Conservation (phyloP, 2,329 filamentous ascomycete species). For the Colletotrichum higginsianum region DNA sequence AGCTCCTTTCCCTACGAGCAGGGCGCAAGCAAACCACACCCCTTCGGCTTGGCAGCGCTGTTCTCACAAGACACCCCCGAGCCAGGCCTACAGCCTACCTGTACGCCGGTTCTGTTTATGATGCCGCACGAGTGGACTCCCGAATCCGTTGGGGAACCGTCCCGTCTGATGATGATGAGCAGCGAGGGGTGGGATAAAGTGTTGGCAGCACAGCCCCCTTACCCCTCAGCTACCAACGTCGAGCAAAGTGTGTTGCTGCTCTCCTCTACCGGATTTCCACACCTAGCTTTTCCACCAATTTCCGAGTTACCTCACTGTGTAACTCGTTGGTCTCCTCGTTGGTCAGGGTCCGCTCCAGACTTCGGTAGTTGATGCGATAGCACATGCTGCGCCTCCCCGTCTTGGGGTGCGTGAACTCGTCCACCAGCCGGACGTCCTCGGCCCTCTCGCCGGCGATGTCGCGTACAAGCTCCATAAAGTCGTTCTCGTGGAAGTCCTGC, state of each 20-base stretch:
- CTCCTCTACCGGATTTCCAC: constrained; percentile 77
- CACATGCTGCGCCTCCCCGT: constrained; percentile 87
- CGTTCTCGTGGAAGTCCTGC: constrained; percentile 87
- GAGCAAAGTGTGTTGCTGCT: neutral
- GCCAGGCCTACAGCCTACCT: constrained; percentile 10
- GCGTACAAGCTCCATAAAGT: constrained; percentile 95
- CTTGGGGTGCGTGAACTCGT: constrained; percentile 91
- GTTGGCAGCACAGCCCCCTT: constrained; percentile 40
- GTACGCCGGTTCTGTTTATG: constrained; percentile 8
- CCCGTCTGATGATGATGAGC: constrained; percentile 35
- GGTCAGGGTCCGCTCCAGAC: constrained; percentile 90
- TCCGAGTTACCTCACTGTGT: constrained; percentile 77
- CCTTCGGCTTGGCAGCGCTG: neutral
- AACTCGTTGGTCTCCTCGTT: constrained; percentile 84
- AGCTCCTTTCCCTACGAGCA: constrained; percentile 1
- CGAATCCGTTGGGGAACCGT: constrained; percentile 13
- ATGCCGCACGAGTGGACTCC: constrained; percentile 15
- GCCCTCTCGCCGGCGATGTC: constrained; percentile 85
- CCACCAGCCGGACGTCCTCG: constrained; percentile 88
- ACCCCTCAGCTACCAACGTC: constrained; percentile 34
- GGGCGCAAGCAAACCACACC: neutral
- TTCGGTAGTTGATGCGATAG: constrained; percentile 95
- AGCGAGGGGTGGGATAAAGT: neutral
- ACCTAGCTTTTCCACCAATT: constrained; percentile 79
- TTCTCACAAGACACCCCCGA: constrained; percentile 19